These are phyloP conservation scores for Volvariella volvacea DNA, from an alignment of 1,284 basidiomycete genomes.

Conservation along the genomic window DNA sequence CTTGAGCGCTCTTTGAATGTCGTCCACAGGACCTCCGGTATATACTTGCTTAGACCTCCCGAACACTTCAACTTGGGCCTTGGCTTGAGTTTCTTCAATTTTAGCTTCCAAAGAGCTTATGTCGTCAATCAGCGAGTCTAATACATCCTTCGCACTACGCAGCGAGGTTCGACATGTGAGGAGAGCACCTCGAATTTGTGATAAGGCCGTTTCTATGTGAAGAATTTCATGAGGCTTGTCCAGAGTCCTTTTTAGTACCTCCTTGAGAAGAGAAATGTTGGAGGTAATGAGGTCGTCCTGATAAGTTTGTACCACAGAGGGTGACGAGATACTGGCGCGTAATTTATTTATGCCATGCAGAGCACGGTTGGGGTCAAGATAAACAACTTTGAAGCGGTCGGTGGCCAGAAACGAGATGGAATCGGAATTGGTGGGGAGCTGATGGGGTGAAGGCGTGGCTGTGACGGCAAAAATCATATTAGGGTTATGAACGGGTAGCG, in stretches of 20 bases:
- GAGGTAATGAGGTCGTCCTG: slow-evolving; percentile 58
- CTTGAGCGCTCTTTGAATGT: slow-evolving; percentile 43
- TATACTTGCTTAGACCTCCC: slow-evolving; percentile 6
- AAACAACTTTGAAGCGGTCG: slow-evolving; percentile 28
- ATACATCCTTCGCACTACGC: slow-evolving; percentile 14
- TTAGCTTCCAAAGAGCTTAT: slow-evolving; percentile 18
- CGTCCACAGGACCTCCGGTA: slow-evolving; percentile 25
- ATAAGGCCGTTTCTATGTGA: slow-evolving; percentile 21
- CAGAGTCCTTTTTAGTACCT: slow-evolving; percentile 32
- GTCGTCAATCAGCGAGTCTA: slow-evolving; percentile 20
- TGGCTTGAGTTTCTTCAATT: slow-evolving; percentile 22
- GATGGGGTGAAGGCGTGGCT: not conserved
- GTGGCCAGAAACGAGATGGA: not conserved
- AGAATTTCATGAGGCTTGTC: slow-evolving; percentile 9
- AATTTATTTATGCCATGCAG: slow-evolving; percentile 43
- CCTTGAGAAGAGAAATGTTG: slow-evolving; percentile 40
- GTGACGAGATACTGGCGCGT: slow-evolving; percentile 34
- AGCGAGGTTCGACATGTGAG: slow-evolving; percentile 16
- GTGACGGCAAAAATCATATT: slow-evolving; percentile 1
- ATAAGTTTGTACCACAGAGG: slow-evolving; percentile 50
- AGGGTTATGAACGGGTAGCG: slow-evolving; percentile 3
- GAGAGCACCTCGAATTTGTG: slow-evolving; percentile 28
- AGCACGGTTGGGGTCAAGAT: slow-evolving; percentile 52
- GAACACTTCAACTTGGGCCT: slow-evolving; percentile 19
- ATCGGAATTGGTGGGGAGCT: slow-evolving; percentile 5